A percentile compares a stretch with the other conserved stretches of the same genome.
Conservation (phyloP, 148 eudicot species). For the Cornus kousa region DNA sequence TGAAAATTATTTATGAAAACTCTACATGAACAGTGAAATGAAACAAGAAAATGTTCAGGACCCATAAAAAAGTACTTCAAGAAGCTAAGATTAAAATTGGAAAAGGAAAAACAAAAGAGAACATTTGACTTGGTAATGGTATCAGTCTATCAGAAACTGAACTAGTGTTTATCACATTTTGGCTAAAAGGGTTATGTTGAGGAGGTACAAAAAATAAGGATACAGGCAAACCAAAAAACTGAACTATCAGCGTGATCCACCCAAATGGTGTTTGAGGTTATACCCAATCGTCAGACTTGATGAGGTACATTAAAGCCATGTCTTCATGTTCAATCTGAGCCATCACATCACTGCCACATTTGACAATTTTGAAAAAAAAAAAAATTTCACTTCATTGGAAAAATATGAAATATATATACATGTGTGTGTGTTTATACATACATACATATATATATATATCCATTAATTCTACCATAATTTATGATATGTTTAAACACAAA, state of each 20-base stretch:
- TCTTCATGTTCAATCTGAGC: slow-evolving; percentile 80
- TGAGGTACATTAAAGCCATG: slow-evolving; percentile 49
- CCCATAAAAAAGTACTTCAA: neutral
- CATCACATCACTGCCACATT: slow-evolving; percentile 57
- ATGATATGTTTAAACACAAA: neutral
- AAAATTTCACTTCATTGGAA: neutral
- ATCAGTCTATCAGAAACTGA: neutral
- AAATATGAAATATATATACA: neutral
- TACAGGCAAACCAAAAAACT: neutral
- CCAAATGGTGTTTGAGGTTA: slow-evolving; percentile 1
- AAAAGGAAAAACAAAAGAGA: neutral
- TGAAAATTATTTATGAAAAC: neutral
- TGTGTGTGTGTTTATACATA: too few relatives aligned
- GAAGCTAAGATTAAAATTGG: neutral
- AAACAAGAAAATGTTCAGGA: neutral
- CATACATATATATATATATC: too few relatives aligned
- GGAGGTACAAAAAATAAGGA: neutral
- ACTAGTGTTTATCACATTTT: neutral
- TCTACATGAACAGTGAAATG: neutral
- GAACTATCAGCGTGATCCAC: neutral
- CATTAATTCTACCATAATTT: neutral
- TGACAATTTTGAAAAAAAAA: neutral
- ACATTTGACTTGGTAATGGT: neutral
- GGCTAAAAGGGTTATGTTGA: neutral
- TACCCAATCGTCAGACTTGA: slow-evolving; percentile 79